phyloP scores from a whole-genome alignment of 176 grass and related monocot genomes.

The Guadua angustifolia region DNA sequence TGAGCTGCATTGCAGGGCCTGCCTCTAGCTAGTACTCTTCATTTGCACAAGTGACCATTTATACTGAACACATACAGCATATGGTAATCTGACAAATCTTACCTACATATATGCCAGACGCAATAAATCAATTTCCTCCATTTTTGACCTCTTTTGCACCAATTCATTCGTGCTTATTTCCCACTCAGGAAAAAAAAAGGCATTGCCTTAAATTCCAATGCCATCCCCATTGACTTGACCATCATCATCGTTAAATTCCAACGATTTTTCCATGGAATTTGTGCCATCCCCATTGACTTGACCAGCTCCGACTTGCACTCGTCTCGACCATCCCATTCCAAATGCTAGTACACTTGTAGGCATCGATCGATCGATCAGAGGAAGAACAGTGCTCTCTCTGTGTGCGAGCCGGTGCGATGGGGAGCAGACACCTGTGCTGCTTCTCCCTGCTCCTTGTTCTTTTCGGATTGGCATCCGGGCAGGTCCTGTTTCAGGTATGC shows the following conservation, averaged over 20 bases:
- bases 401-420: neutral
- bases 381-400: neutral
- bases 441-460: constrained; percentile 34
- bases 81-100: too few species aligned
- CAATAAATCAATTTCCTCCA: too few species aligned
- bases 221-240: constrained; percentile 35
- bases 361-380: neutral
- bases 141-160: too few species aligned
- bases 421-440: constrained; percentile 15
- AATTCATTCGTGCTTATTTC: neutral
- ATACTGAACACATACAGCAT: too few species aligned
- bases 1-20: too few species aligned
- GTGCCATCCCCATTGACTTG: too few species aligned
- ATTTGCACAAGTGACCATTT: too few species aligned
- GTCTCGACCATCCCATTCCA: neutral
- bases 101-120: too few species aligned
- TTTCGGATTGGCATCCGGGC: constrained; percentile 29
- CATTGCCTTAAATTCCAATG: neutral
- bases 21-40: too few species aligned
- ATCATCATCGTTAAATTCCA: neutral
- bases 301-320: neutral
- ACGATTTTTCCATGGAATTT: too few species aligned
- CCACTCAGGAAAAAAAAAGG: neutral
- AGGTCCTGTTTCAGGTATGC: constrained; percentile 68
- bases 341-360: neutral